These are phyloP conservation scores for Scheffersomyces lignosus DNA, from an alignment of 805 yeast genomes.

Conservation along the genomic window DNA sequence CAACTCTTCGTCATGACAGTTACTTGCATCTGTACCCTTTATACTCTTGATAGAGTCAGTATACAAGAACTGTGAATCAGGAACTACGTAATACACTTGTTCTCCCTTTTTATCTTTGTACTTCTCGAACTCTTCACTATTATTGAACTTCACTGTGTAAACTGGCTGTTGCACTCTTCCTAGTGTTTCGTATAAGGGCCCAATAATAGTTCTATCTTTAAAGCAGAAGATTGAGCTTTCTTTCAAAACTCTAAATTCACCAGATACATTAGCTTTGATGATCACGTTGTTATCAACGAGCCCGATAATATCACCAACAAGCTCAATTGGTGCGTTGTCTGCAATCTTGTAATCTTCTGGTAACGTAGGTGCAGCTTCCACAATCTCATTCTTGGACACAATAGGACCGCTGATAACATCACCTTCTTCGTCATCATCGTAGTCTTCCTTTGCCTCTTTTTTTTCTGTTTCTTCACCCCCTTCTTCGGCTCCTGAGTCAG, in stretches of 20 bases:
- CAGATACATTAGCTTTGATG: constrained; percentile 71
- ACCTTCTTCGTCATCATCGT: constrained; percentile 43
- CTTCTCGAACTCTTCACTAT: constrained; percentile 48
- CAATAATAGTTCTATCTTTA: constrained; percentile 67
- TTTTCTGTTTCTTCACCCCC: constrained; percentile 19
- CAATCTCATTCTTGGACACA: constrained; percentile 71
- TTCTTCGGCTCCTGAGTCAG: constrained; percentile 9
- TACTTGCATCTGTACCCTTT: constrained; percentile 94
- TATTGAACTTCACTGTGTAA: constrained; percentile 69
- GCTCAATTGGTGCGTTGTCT: constrained; percentile 63
- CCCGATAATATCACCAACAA: constrained; percentile 66
- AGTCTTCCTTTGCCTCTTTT: constrained; percentile 17
- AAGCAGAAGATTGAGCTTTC: constrained; percentile 82
- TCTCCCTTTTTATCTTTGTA: constrained; percentile 51
- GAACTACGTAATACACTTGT: constrained; percentile 73
- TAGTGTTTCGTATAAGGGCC: constrained; percentile 83
- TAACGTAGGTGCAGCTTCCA: constrained; percentile 61
- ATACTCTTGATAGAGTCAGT: constrained; percentile 68
- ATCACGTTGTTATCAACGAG: constrained; percentile 73
- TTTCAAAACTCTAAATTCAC: constrained; percentile 78
- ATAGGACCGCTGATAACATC: constrained; percentile 61
- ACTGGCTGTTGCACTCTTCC: constrained; percentile 83
- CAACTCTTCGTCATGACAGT: constrained; percentile 90
- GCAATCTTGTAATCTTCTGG: constrained; percentile 67
- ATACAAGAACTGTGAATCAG: constrained; percentile 73